A percentile compares a stretch with the other conserved stretches of the same genome.
Conservation (phyloP, 176 grass and related monocot genomes). For the Otatea glauca region DNA sequence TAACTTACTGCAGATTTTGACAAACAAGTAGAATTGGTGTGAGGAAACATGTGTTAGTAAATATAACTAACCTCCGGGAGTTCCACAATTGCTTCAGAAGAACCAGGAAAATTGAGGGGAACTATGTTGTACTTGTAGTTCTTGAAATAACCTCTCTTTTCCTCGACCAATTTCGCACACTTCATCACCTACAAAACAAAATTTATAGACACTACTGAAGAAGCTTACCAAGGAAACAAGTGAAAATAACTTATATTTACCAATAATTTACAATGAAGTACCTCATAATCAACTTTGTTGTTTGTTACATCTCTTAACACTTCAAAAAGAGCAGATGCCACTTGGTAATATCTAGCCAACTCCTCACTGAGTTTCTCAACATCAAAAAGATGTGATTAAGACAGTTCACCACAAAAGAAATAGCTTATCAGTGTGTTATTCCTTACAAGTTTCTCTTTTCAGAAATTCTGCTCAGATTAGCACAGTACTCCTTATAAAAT, state of each 20-base stretch:
- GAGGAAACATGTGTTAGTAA: constrained; percentile 8
- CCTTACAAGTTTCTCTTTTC: constrained; percentile 68
- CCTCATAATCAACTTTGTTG: constrained; percentile 59
- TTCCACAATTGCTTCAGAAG: constrained; percentile 62
- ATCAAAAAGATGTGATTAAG: constrained; percentile 38
- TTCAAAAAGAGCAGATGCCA: constrained; percentile 69
- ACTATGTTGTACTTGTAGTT: constrained; percentile 76
- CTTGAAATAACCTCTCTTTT: constrained; percentile 59
- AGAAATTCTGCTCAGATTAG: constrained; percentile 44
- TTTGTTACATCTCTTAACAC: constrained; percentile 61
- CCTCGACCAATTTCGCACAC: constrained; percentile 53
- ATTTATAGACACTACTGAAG: constrained; percentile 4
- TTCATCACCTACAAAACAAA: constrained; percentile 51
- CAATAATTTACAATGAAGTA: constrained; percentile 36
- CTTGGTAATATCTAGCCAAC: constrained; percentile 65
- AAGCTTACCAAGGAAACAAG: constrained; percentile 28
- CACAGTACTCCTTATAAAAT: constrained; percentile 68
- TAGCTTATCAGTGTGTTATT: constrained; percentile 9
- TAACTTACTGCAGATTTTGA: constrained; percentile 7
- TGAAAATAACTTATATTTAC: neutral
- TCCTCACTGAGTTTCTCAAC: constrained; percentile 54
- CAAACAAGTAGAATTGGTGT: constrained; percentile 15
- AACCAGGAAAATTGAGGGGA: constrained; percentile 63
- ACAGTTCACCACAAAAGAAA: constrained; percentile 21
- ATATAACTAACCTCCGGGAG: constrained; percentile 48